Evolutionary conservation across 1,284 basidiomycete species (phyloP).

Genomic region (Fomitopsis pinicola): DNA sequence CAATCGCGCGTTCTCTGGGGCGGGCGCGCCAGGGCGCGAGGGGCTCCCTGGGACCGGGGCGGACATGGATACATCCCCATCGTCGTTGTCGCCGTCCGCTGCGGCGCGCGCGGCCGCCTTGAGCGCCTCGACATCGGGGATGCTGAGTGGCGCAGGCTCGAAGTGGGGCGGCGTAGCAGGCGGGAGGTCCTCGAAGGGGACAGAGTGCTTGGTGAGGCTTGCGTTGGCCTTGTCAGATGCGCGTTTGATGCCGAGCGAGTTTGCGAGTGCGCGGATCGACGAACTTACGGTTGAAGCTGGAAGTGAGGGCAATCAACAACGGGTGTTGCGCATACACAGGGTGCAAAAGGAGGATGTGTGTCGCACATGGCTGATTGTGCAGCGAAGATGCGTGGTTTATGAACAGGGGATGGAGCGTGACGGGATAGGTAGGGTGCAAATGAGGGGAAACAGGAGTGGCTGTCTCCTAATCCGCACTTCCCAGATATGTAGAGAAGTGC

Average conservation of each 20-base stretch:
- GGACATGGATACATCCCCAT: conserved; percentile 9
- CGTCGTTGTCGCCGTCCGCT: conserved; percentile 21
- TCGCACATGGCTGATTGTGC: too few relatives aligned
- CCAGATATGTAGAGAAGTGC: conserved; percentile 2
- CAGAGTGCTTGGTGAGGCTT: conserved; percentile 37
- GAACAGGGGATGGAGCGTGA: too few relatives aligned
- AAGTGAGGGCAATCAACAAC: background rate
- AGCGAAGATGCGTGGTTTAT: too few relatives aligned
- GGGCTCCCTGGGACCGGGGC: conserved; percentile 54
- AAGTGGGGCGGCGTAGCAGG: conserved; percentile 35
- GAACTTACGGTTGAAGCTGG: conserved; percentile 51
- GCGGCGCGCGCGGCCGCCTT: conserved; percentile 6
- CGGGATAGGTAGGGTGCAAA: too few relatives aligned
- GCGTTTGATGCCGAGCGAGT: conserved; percentile 61
- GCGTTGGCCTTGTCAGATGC: conserved; percentile 14
- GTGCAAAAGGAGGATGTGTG: too few relatives aligned
- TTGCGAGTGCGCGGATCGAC: conserved; percentile 63
- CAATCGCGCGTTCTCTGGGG: conserved; percentile 51
- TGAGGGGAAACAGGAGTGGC: too few relatives aligned
- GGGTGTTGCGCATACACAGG: background rate
- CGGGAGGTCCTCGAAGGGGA: conserved; percentile 51
- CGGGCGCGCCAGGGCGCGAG: conserved; percentile 51
- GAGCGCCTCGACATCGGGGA: conserved; percentile 26
- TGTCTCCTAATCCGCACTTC: too few relatives aligned
- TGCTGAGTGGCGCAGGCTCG: conserved; percentile 48